Percentiles rank a stretch among this genome's conserved stretches.
phyloP scores from a whole-genome alignment of 805 yeast species.

The Kurtzmaniella fragi region DNA sequence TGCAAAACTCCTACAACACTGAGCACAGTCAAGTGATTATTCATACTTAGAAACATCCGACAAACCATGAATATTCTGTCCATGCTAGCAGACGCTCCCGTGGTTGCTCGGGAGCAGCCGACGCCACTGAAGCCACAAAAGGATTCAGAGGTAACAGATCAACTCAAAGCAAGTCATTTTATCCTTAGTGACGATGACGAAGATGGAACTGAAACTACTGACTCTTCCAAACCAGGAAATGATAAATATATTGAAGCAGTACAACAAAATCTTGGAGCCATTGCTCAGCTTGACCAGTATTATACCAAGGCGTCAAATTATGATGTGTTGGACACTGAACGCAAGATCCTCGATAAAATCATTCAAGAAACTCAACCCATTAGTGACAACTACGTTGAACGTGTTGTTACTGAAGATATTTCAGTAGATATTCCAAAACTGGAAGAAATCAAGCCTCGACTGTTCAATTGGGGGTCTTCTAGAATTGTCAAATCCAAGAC shows the following conservation, averaged over 20 bases:
- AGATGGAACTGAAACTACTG: not conserved
- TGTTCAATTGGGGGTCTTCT: conserved; percentile 25
- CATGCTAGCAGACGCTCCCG: conserved; percentile 3
- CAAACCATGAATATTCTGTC: conserved; percentile 2
- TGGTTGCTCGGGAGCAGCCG: not conserved
- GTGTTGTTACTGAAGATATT: conserved; percentile 32
- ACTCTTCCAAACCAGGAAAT: not conserved
- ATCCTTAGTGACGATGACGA: conserved; percentile 2
- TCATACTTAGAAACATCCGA: no score
- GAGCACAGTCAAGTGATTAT: not conserved
- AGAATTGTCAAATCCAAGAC: conserved; percentile 11
- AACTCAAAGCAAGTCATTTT: not conserved
- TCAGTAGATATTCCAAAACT: conserved; percentile 19
- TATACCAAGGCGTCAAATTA: conserved; percentile 6
- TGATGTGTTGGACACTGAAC: conserved; percentile 3
- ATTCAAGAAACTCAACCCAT: conserved; percentile 16
- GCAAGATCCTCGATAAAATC: not conserved
- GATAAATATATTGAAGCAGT: conserved; percentile 8
- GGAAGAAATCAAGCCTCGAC: conserved; percentile 18
- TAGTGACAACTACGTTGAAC: conserved; percentile 28
- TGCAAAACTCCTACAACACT: not conserved
- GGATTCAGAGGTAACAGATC: not conserved
- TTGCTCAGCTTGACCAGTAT: conserved; percentile 11
- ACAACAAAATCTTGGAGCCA: conserved; percentile 8
- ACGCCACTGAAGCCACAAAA: not conserved